These are phyloP conservation scores for Rhynchospora tenuis DNA, from an alignment of 176 grass and related monocot genomes.

Conservation along the genomic window DNA sequence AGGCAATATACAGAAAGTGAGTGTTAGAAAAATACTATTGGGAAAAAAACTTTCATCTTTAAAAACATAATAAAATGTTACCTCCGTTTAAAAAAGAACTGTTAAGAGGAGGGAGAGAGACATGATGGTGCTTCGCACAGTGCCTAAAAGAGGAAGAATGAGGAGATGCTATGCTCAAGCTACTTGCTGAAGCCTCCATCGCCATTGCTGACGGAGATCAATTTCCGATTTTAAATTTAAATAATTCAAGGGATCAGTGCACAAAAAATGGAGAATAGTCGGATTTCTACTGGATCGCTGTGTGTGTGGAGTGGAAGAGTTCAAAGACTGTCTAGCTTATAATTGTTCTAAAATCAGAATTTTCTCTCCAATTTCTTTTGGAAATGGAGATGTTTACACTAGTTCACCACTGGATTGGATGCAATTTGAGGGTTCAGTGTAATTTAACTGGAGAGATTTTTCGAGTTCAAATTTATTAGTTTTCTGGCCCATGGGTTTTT, in stretches of 20 bases:
- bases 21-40: not conserved
- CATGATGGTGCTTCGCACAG: not conserved
- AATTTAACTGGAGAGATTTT: too few species aligned
- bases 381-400: too few species aligned
- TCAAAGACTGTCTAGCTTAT: not conserved
- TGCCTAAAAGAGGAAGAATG: not conserved
- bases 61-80: not conserved
- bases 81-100: slow-evolving; percentile 7
- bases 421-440: too few species aligned
- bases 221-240: not conserved
- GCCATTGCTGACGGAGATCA: not conserved
- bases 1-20: not conserved
- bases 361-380: too few species aligned
- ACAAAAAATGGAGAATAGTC: not conserved
- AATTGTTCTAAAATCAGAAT: too few species aligned
- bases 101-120: slow-evolving; percentile 1
- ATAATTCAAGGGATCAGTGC: not conserved
- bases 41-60: not conserved
- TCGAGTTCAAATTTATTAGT: too few species aligned
- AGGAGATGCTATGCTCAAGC: not conserved
- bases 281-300: not conserved
- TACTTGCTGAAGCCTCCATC: slow-evolving; percentile 7
- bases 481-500: too few species aligned
- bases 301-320: not conserved
- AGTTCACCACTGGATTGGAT: too few species aligned